Percentiles rank a stretch among this genome's conserved stretches.
Conservation (phyloP, 306 rosid genomes). For the Fagus crenata region DNA sequence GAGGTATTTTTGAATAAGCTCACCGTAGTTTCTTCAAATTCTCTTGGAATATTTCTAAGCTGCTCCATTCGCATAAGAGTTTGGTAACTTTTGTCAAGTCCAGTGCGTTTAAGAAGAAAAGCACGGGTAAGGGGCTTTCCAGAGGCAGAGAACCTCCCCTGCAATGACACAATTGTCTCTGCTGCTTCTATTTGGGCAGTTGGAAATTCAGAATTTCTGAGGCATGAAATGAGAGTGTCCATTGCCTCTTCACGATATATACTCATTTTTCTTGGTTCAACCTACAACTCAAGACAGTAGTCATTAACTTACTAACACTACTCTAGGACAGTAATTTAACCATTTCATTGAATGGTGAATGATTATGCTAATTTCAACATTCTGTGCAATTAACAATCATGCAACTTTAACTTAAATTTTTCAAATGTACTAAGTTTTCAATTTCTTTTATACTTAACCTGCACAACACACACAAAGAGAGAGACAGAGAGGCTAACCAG, state of each 20-base stretch:
- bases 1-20: conserved; percentile 30
- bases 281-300: conserved; percentile 45
- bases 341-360: not conserved
- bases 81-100: conserved; percentile 49
- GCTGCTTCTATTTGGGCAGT: conserved; percentile 71
- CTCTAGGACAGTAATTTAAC: not conserved
- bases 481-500: conserved; percentile 54
- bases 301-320: conserved; percentile 11
- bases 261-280: conserved; percentile 90
- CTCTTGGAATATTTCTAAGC: conserved; percentile 40
- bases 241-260: conserved; percentile 94
- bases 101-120: conserved; percentile 78
- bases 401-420: not conserved
- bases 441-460: not conserved
- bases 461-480: not conserved
- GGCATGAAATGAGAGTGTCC: conserved; percentile 80
- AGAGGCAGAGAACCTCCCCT: conserved; percentile 66
- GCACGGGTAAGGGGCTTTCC: conserved; percentile 69
- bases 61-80: conserved; percentile 48
- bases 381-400: conserved; percentile 1
- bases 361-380: no score
- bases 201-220: conserved; percentile 64
- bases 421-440: not conserved
- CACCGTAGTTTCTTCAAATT: conserved; percentile 51
- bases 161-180: conserved; percentile 71